Evolutionary conservation across 345 rosid genomes (phyloP).

Genomic region (Citrus glauca): DNA sequence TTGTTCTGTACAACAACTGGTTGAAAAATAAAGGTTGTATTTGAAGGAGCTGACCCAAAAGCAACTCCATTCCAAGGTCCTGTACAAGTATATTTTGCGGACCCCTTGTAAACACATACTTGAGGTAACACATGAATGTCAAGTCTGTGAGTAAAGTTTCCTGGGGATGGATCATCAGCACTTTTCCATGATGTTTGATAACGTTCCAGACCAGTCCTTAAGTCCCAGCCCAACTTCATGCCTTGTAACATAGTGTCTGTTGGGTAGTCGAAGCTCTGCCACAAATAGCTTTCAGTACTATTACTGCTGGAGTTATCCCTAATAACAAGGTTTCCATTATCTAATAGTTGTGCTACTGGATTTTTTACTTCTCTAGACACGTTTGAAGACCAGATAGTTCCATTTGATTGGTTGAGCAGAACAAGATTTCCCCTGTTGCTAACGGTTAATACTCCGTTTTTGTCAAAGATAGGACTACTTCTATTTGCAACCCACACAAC

Average conservation of each 20-base stretch:
- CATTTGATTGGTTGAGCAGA: not conserved
- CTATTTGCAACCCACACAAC: not conserved
- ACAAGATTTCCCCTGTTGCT: not conserved
- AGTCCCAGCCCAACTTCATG: not conserved
- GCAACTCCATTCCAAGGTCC: not conserved
- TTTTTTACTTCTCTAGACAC: not conserved
- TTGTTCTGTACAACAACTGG: too few species aligned
- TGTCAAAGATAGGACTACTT: not conserved
- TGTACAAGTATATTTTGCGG: not conserved
- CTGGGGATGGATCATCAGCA: not conserved
- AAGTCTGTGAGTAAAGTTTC: not conserved
- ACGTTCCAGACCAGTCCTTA: not conserved
- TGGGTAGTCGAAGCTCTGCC: not conserved
- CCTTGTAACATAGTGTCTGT: not conserved
- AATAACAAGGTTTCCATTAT: not conserved
- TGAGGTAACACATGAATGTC: not conserved
- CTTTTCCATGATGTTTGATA: not conserved
- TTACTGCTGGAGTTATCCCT: not conserved
- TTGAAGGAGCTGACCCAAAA: not conserved
- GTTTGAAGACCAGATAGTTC: not conserved
- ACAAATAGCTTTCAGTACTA: not conserved
- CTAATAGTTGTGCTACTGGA: not conserved
- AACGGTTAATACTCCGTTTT: not conserved
- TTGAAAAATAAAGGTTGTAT: too few species aligned
- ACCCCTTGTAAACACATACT: not conserved